Base-by-base conservation (phyloP, 1,284 basidiomycete species). In the Erythrobasidium hasegawianum region DNA sequence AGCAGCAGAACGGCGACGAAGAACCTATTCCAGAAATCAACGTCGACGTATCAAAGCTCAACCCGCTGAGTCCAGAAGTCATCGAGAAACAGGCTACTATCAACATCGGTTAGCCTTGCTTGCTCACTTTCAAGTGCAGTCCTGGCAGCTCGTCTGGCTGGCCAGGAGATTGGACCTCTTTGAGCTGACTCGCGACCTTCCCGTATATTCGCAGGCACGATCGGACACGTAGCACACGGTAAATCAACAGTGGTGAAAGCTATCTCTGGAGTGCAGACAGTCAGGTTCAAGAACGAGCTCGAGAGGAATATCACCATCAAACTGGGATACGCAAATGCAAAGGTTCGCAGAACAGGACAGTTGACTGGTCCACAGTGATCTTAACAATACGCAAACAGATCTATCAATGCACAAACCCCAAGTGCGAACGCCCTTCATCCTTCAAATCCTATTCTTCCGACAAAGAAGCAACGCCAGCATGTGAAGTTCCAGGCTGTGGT, bases 251-350 rank as follows among this genome's bases (percentile, higher is more conserved):
- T 97, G 58, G 96, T 97, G 70, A 95, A 97, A 80, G 95, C 95
- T 55, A 97, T 98, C 78, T 97, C 95, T 16, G 95, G 95, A n/a
- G 95, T 97, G 13, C 89, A 90, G 85, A 98, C 95, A 29, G 95
- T 98, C 67, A 85, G 95, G 74, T 98, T 98, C 81, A 98, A 98
- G 83, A 97, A 97, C 79, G 96, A 98, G 79, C 84, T 96, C 62
- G 92, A 96, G 69, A 83, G 95, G 72, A 98, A 98, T 80, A 98
- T 98, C 75, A 98, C 96, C 52, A 98, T 98, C 82, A 98, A 98
- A 81, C 85, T 98, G 54, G 96, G 83, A 73, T 98, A 98, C 78
- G 95, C 95, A 57, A 98, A 97, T 74, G 96, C 96, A 59, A 97
- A 97, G 81, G 91, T 93, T 72, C 22, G 64, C 39, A 7, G 13